A percentile compares a stretch with the other conserved stretches of the same genome.
phyloP scores from a whole-genome alignment of 208 protist genomes.

The Wallacemonas sp. region DNA sequence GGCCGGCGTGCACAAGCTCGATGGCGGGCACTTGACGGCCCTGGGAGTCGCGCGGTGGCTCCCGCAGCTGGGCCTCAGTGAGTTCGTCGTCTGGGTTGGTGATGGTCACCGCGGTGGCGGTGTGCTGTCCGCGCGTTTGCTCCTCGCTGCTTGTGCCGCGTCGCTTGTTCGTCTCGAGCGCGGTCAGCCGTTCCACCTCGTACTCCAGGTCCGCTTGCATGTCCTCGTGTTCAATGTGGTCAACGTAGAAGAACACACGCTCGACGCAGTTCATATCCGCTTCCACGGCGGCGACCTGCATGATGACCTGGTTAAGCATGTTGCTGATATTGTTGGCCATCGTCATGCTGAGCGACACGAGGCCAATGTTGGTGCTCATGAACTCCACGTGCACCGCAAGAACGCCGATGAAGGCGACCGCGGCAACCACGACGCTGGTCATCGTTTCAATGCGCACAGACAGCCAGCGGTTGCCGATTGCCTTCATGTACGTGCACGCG shows the following conservation, averaged over 20 bases:
- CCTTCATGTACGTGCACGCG: conserved; percentile 33
- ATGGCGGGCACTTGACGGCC: conserved; percentile 17
- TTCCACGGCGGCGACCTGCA: conserved; percentile 39
- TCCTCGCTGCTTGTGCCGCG: not conserved
- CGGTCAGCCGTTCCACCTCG: not conserved
- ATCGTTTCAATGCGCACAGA: conserved; percentile 84
- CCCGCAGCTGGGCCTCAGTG: conserved; percentile 6
- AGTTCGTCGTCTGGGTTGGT: conserved; percentile 6
- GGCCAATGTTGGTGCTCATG: conserved; percentile 27
- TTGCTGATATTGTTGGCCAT: conserved; percentile 53
- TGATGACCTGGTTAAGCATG: conserved; percentile 46
- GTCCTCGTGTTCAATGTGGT: conserved; percentile 52
- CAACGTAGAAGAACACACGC: conserved; percentile 64
- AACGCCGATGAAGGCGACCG: conserved; percentile 39
- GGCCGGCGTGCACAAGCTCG: conserved; percentile 49
- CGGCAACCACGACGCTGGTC: conserved; percentile 58
- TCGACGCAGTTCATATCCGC: conserved; percentile 80
- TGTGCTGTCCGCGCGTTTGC: not conserved
- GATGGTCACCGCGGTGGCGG: not conserved
- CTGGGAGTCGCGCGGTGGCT: not conserved
- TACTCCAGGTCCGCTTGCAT: not conserved
- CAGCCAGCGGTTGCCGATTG: conserved; percentile 77
- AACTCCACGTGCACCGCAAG: conserved; percentile 23
- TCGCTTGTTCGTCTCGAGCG: not conserved
- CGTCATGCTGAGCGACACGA: conserved; percentile 59